A percentile compares a stretch with the other conserved stretches of the same genome.
Evolutionary conservation across 1,139 yeast species (phyloP).

Genomic region (Zygotorulaspora mrakii): DNA sequence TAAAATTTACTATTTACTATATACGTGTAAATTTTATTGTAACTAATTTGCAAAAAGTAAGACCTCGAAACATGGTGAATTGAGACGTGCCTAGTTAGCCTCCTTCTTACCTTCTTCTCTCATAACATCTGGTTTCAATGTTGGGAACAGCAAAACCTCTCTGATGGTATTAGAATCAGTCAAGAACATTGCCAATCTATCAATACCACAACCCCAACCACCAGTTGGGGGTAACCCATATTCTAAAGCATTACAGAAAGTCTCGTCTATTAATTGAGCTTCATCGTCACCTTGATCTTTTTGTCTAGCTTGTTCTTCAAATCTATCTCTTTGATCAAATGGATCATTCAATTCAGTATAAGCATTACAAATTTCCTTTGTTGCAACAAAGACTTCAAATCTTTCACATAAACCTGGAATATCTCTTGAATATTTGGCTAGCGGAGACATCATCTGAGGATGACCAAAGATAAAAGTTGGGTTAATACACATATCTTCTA

Average conservation of each 20-base stretch:
- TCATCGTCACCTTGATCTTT: conserved; percentile 99
- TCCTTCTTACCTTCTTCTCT: conserved; percentile 36
- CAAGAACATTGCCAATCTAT: conserved; percentile 96
- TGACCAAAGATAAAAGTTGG: conserved; percentile 98
- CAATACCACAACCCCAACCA: conserved; percentile 99
- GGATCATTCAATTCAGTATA: conserved; percentile 99
- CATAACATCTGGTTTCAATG: conserved; percentile 84
- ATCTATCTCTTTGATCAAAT: conserved; percentile 93
- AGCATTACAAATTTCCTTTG: conserved; percentile 97
- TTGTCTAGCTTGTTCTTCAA: conserved; percentile 98
- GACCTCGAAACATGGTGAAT: no score
- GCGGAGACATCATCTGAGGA: conserved; percentile 99
- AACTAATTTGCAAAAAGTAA: no score
- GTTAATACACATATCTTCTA: conserved; percentile 89
- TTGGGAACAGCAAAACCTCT: conserved; percentile 97
- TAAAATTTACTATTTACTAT: no score
- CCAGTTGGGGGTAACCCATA: conserved; percentile 99
- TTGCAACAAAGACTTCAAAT: conserved; percentile 97
- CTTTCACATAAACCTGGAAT: conserved; percentile 96
- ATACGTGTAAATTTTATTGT: no score
- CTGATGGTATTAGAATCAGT: conserved; percentile 95
- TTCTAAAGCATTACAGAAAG: conserved; percentile 95
- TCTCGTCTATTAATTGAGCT: conserved; percentile 94
- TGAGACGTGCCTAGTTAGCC: conserved; percentile 9
- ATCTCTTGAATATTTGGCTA: conserved; percentile 92